These are phyloP conservation scores for Hirschfeldia incana DNA, from an alignment of 345 rosid genomes.

Conservation along the genomic window DNA sequence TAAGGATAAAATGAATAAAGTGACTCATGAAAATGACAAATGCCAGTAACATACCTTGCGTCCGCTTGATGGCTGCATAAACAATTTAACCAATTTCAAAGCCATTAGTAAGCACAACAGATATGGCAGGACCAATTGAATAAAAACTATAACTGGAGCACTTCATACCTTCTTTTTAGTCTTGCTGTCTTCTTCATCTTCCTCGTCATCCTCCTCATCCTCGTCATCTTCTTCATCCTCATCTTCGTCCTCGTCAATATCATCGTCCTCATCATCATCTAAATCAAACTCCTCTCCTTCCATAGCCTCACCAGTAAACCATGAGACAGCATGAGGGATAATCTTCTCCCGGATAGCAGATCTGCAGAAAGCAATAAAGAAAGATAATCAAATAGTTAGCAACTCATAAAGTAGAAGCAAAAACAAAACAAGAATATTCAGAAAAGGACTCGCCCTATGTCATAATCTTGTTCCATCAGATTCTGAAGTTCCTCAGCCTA, in stretches of 20 bases:
- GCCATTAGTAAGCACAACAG: conserved; percentile 17
- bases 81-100: neutral
- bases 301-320: conserved; percentile 91
- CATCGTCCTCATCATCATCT: conserved; percentile 51
- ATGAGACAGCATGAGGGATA: conserved; percentile 86
- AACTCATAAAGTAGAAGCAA: conserved; percentile 1
- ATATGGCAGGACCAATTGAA: neutral
- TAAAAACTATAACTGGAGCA: neutral
- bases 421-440: neutral
- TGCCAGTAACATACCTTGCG: conserved; percentile 47
- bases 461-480: conserved; percentile 93
- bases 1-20: neutral
- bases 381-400: neutral
- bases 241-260: conserved; percentile 39
- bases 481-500: conserved; percentile 94
- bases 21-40: neutral
- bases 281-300: conserved; percentile 55
- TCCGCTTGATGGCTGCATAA: conserved; percentile 31
- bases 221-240: conserved; percentile 53
- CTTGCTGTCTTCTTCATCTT: conserved; percentile 51
- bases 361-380: conserved; percentile 41
- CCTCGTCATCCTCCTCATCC: conserved; percentile 56
- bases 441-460: conserved; percentile 62
- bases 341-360: conserved; percentile 80
- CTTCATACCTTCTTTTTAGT: conserved; percentile 54